phyloP scores from a whole-genome alignment of 805 yeast species.

The Tetrapisispora nanseiensis region DNA sequence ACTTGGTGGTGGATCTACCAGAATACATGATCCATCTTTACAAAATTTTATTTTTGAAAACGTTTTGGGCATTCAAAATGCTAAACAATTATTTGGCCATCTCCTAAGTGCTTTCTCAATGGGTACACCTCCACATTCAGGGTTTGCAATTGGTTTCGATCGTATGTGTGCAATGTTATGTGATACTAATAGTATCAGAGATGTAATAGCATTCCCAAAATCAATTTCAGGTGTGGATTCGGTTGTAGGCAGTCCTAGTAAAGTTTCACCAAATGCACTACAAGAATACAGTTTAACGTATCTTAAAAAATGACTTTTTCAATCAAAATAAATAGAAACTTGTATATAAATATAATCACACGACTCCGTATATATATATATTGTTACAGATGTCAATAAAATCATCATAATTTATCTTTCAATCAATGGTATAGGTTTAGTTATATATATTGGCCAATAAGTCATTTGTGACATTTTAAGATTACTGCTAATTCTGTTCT shows the following conservation, averaged over 20 bases:
- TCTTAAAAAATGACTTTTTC: background rate
- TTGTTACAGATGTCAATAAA: too few species aligned
- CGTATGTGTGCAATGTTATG: constrained; percentile 82
- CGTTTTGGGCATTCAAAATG: constrained; percentile 49
- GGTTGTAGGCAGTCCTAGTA: constrained; percentile 78
- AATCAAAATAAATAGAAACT: background rate
- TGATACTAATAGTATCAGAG: constrained; percentile 71
- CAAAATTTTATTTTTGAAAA: constrained; percentile 65
- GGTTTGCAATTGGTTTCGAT: constrained; percentile 91
- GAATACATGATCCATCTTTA: constrained; percentile 77
- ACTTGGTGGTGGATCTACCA: constrained; percentile 93
- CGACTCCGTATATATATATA: background rate
- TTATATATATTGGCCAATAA: too few species aligned
- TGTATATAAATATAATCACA: background rate
- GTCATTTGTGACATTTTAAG: too few species aligned
- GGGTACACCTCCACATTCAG: constrained; percentile 99
- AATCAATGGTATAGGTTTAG: too few species aligned
- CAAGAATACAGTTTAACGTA: constrained; percentile 37
- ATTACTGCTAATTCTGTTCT: too few species aligned
- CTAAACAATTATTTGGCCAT: constrained; percentile 72
- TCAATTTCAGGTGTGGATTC: constrained; percentile 81
- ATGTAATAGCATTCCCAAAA: constrained; percentile 94
- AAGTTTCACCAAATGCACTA: constrained; percentile 42
- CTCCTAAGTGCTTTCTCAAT: constrained; percentile 66
- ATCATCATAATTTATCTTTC: too few species aligned